phyloP scores from a whole-genome alignment of 139 green algal genomes.

The Volvox reticuliferus region DNA sequence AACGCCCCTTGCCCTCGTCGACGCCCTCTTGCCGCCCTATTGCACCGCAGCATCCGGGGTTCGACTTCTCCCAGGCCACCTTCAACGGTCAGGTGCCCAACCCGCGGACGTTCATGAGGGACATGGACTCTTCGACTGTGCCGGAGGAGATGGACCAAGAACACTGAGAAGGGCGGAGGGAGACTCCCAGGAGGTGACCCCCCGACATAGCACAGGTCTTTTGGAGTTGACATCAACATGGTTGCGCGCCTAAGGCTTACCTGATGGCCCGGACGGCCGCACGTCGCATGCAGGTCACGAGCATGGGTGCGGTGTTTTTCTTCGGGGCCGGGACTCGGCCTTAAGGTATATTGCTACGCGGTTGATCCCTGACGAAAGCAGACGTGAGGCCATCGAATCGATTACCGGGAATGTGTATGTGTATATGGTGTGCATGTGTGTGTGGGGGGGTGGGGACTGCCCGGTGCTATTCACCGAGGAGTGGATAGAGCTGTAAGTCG shows the following conservation, averaged over 20 bases:
- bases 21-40: neutral
- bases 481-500: too few relatives aligned
- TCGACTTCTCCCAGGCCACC: conserved; percentile 92
- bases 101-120: conserved; percentile 89
- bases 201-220: neutral
- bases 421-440: too few relatives aligned
- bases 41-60: conserved; percentile 89
- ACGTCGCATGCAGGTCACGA: neutral
- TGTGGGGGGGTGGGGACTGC: too few relatives aligned
- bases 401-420: too few relatives aligned
- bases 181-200: too few relatives aligned
- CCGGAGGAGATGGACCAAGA: neutral
- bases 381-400: too few relatives aligned
- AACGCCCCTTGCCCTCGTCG: neutral
- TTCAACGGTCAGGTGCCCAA: conserved; percentile 89
- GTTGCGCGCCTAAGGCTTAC: too few relatives aligned
- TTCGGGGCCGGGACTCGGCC: neutral
- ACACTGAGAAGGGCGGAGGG: neutral
- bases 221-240: neutral
- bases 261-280: too few relatives aligned
- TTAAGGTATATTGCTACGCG: too few relatives aligned
- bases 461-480: too few relatives aligned
- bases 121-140: conserved; percentile 37
- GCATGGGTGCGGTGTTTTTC: neutral
- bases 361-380: too few relatives aligned